These are phyloP conservation scores for Zygosaccharomyces kombuchaensis DNA, from an alignment of 805 yeast genomes.

Conservation along the genomic window DNA sequence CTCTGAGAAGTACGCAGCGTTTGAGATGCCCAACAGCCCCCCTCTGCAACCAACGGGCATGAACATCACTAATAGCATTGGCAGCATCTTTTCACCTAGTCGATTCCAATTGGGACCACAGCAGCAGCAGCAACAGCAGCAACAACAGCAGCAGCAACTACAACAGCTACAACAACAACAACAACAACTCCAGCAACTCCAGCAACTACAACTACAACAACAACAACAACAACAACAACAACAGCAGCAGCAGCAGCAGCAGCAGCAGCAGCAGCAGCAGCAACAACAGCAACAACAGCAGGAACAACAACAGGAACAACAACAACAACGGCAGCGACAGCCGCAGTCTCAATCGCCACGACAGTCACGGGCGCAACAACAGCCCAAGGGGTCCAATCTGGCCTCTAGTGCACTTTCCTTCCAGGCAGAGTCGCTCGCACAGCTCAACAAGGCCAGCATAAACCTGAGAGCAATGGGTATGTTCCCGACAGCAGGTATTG, in stretches of 20 bases:
- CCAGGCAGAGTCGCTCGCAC: conserved; percentile 21
- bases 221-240: conserved; percentile 27
- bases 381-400: not conserved
- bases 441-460: conserved; percentile 21
- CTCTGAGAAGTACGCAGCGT: conserved; percentile 26
- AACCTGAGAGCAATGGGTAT: conserved; percentile 25
- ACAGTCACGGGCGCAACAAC: conserved; percentile 9
- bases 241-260: conserved; percentile 22
- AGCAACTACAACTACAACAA: conserved; percentile 6
- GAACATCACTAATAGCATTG: conserved; percentile 28
- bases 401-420: conserved; percentile 11
- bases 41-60: conserved; percentile 23
- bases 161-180: conserved; percentile 22
- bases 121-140: conserved; percentile 25
- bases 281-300: conserved; percentile 9
- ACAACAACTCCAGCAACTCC: conserved; percentile 13
- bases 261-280: conserved; percentile 17
- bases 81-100: conserved; percentile 25
- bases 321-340: conserved; percentile 13
- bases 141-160: conserved; percentile 21
- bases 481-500: conserved; percentile 31
- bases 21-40: conserved; percentile 20
- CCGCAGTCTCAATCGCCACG: conserved; percentile 17
- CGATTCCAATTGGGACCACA: conserved; percentile 20
- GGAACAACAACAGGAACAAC: conserved; percentile 15